Conservation (phyloP, 805 yeast genomes). For the Schizosaccharomyces cryophilus region DNA sequence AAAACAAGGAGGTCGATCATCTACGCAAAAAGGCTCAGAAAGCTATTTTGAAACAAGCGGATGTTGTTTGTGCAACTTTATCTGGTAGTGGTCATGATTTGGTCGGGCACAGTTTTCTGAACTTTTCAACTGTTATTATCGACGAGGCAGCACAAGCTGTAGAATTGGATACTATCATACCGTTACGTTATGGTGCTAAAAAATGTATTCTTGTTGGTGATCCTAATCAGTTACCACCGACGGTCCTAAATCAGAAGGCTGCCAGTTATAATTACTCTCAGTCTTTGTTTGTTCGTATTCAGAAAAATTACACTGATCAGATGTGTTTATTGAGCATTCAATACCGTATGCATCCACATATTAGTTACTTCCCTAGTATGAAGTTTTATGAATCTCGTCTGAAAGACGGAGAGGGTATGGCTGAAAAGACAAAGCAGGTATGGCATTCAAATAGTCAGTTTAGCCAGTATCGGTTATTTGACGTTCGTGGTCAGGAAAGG, state of each 20-base stretch:
- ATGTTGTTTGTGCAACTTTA: constrained; percentile 71
- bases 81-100: constrained; percentile 89
- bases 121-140: constrained; percentile 71
- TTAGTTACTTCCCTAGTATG: constrained; percentile 62
- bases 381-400: constrained; percentile 57
- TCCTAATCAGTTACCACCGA: constrained; percentile 93
- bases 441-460: constrained; percentile 47
- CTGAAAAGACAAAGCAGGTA: constrained; percentile 27
- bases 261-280: constrained; percentile 62
- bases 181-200: constrained; percentile 70
- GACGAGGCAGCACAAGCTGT: constrained; percentile 98
- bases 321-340: constrained; percentile 67
- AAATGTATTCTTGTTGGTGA: constrained; percentile 95
- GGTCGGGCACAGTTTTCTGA: constrained; percentile 44
- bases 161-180: constrained; percentile 74
- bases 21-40: constrained; percentile 55
- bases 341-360: constrained; percentile 92
- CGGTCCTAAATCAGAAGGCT: constrained; percentile 77
- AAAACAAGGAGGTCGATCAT: constrained; percentile 49
- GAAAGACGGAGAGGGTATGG: constrained; percentile 60
- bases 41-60: constrained; percentile 44
- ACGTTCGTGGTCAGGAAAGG: constrained; percentile 38
- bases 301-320: constrained; percentile 30
- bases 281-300: constrained; percentile 85
- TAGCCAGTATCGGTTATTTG: constrained; percentile 59